phyloP scores from a whole-genome alignment of 1,284 basidiomycete genomes.

The Microbotryum silenes-acaulis region DNA sequence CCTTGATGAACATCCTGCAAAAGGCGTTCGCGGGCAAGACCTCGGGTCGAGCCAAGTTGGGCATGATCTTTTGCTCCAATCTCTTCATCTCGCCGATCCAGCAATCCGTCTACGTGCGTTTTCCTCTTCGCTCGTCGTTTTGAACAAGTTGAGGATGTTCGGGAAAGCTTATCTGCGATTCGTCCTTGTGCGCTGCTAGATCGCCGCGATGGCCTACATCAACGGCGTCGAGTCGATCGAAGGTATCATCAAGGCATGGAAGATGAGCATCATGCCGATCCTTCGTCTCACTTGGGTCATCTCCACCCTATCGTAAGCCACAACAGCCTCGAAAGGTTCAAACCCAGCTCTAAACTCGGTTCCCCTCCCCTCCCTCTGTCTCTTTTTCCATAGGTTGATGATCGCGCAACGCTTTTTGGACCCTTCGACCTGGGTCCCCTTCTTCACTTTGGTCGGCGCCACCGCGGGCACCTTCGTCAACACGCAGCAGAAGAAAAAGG shows the following conservation, averaged over 20 bases:
- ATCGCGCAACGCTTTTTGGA: constrained; percentile 2
- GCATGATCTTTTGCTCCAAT: constrained; percentile 69
- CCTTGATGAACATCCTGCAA: constrained; percentile 63
- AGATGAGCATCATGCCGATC: constrained; percentile 64
- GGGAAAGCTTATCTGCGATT: background rate
- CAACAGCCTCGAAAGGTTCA: constrained; percentile 54
- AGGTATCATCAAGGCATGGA: constrained; percentile 62
- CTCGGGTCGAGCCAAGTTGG: constrained; percentile 58
- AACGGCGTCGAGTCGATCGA: constrained; percentile 64
- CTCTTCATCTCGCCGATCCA: constrained; percentile 70
- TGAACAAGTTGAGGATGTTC: background rate
- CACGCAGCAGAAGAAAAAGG: constrained; percentile 31
- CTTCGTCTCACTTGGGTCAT: constrained; percentile 66
- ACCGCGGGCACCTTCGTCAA: constrained; percentile 33
- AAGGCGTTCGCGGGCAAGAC: constrained; percentile 67
- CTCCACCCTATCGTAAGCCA: constrained; percentile 59
- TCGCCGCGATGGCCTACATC: constrained; percentile 71
- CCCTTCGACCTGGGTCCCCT: constrained; percentile 26
- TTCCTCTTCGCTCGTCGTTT: background rate
- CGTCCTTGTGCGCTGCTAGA: constrained; percentile 23
- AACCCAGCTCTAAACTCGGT: constrained; percentile 44
- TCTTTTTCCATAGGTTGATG: background rate
- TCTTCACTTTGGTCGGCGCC: constrained; percentile 31
- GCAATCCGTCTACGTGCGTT: constrained; percentile 52
- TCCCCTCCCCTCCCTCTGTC: too few species aligned